Evolutionary conservation across 2,329 filamentous ascomycete species (phyloP).

Genomic region (Neofusicoccum kwambonambiense): DNA sequence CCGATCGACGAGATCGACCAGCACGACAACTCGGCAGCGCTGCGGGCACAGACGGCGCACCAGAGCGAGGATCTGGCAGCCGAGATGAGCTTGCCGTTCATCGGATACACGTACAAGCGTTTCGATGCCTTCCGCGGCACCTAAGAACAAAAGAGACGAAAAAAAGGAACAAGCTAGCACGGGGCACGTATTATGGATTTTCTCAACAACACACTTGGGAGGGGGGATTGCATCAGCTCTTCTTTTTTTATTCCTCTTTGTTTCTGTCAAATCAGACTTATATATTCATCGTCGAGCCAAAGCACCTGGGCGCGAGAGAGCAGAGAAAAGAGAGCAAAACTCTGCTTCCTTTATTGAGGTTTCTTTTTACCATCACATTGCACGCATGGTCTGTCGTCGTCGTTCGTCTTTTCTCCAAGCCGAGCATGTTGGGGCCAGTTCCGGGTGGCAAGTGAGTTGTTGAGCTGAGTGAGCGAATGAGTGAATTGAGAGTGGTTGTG

Average conservation of each 20-base stretch:
- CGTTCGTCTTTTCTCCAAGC: not conserved
- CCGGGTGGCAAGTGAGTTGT: no score
- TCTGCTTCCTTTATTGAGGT: no score
- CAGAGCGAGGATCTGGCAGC: conserved; percentile 71
- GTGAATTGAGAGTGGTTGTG: not conserved
- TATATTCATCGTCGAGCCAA: not conserved
- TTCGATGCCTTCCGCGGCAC: conserved; percentile 66
- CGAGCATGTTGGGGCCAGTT: not conserved
- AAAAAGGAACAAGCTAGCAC: not conserved
- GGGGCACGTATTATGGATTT: conserved; percentile 9
- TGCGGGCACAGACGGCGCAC: conserved; percentile 74
- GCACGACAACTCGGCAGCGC: conserved; percentile 83
- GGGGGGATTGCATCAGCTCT: not conserved
- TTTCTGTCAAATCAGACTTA: not conserved
- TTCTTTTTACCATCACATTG: not conserved
- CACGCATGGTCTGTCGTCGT: not conserved
- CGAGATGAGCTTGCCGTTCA: conserved; percentile 94
- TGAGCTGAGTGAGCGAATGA: not conserved
- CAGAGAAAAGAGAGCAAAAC: no score
- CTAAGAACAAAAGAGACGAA: conserved; percentile 17
- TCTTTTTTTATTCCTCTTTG: not conserved
- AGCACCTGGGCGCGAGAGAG: no score
- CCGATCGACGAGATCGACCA: conserved; percentile 98
- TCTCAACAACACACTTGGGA: not conserved
- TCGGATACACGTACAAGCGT: conserved; percentile 96